phyloP scores from a whole-genome alignment of 139 green algal genomes.

The Coelastrella sp. region DNA sequence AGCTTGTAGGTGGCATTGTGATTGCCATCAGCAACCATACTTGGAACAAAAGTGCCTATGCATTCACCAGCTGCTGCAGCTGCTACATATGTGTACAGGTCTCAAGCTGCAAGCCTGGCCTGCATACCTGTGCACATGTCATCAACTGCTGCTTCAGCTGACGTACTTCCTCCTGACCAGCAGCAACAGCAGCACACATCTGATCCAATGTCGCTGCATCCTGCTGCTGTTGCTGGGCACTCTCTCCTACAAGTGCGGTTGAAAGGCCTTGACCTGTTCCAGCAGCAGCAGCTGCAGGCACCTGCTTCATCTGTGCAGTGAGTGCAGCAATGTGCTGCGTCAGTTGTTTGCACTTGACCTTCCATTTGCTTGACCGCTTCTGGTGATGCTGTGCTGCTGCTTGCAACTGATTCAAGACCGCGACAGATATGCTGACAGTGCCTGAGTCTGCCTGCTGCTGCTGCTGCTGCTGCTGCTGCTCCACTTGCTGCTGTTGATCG shows the following conservation, averaged over 20 bases:
- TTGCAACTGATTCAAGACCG: slow-evolving; percentile 38
- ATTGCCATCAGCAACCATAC: no score
- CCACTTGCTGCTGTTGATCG: no score
- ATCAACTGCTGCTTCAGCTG: slow-evolving; percentile 28
- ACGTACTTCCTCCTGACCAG: slow-evolving; percentile 17
- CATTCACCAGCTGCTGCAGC: no score
- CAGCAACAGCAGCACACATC: slow-evolving; percentile 26
- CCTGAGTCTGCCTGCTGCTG: slow-evolving; percentile 1
- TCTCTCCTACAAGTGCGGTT: not conserved
- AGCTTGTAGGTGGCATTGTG: no score
- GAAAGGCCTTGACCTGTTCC: not conserved
- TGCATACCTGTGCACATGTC: not conserved
- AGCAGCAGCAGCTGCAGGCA: not conserved
- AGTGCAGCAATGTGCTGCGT: slow-evolving; percentile 40
- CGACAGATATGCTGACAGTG: not conserved
- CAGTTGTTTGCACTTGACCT: slow-evolving; percentile 55
- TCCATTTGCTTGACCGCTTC: slow-evolving; percentile 58
- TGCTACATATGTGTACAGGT: no score
- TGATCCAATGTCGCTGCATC: not conserved
- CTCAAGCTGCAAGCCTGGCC: no score
- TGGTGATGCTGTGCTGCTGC: slow-evolving; percentile 35
- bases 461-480: slow-evolving; percentile 4
- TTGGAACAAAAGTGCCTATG: no score
- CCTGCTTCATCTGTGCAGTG: not conserved
- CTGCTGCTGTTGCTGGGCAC: slow-evolving; percentile 17